phyloP scores from a whole-genome alignment of 78 protist genomes.

The Guillardia theta region DNA sequence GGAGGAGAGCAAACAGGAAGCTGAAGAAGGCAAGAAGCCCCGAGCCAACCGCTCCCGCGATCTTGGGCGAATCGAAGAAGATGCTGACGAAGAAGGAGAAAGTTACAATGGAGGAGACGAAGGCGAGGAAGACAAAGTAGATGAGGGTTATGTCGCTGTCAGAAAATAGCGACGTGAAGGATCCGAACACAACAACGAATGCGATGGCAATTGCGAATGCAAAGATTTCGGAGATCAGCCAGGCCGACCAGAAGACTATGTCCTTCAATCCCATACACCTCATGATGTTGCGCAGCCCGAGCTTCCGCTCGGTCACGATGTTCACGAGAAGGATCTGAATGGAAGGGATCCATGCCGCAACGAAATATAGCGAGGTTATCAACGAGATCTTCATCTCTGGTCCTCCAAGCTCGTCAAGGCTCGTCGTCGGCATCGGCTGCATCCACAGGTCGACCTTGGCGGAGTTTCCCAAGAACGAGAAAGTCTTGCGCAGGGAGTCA shows the following conservation, averaged over 20 bases:
- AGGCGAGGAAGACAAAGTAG: background rate
- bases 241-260: background rate
- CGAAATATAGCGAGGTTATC: background rate
- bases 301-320: background rate
- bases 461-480: no score
- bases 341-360: conserved; percentile 10
- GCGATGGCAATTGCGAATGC: background rate
- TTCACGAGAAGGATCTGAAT: background rate
- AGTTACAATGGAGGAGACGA: background rate
- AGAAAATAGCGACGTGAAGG: background rate
- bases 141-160: background rate
- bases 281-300: background rate
- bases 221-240: background rate
- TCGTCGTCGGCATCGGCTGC: background rate
- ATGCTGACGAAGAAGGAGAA: background rate
- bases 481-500: background rate
- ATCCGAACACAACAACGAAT: background rate
- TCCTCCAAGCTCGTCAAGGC: background rate
- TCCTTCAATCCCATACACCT: background rate
- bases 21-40: background rate
- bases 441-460: background rate
- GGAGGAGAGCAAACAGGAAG: background rate
- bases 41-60: background rate
- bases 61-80: background rate
- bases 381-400: background rate